Base-by-base conservation (phyloP, 2,329 filamentous ascomycete genomes). In the Pestalotiopsis sp. region DNA sequence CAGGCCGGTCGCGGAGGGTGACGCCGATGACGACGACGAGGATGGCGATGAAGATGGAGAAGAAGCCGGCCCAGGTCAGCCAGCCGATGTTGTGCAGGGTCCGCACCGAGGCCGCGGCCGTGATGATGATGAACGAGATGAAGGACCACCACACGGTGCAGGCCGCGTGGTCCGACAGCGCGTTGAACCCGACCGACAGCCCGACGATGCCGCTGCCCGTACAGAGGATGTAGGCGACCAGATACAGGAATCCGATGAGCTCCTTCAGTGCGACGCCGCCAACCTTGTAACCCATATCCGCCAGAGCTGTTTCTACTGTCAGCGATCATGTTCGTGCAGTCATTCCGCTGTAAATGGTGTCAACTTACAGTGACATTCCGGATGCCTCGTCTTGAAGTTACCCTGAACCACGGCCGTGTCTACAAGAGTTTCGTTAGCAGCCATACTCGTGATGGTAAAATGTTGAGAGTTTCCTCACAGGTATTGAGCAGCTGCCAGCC, bases 41-140 rank as follows among this genome's bases (percentile, higher is more conserved):
- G 0, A 89, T 83, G 12, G 88, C 88, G 20, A 83, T 77, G 71
- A 87, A 89, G 49, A 91, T 84, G 27, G 83, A 87, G 9, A 83
- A 68, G 73, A 90, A 90, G 0, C 88, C 89, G 14, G 83, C 84
- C 84, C 86, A 91, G 1, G 87, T 88, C 52, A 90, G 77, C 86
- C 87, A 90, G 3, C 85, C 86, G 68, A 91, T 85, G 71, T 89
- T 86, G 65, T 87, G 82, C 72, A 90, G 86, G 67, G 87, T 91
- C 70, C 88, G 84, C 27, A 72, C 66, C 62, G 70, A 69, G 4
- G 89, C 82, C 31, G 83, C 85, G 1, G 87, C 86, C 5, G 83
- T 80, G 0, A 81, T 70, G 31, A 85, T 77, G 1, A 84, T 73
- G 0, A 86, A 85, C 0, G 86, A 85, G 3, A 90, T 76, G 31